A percentile compares a stretch with the other conserved stretches of the same genome.
Conservation (phyloP, 495 filamentous ascomycete species). For the Neurospora sp. region DNA sequence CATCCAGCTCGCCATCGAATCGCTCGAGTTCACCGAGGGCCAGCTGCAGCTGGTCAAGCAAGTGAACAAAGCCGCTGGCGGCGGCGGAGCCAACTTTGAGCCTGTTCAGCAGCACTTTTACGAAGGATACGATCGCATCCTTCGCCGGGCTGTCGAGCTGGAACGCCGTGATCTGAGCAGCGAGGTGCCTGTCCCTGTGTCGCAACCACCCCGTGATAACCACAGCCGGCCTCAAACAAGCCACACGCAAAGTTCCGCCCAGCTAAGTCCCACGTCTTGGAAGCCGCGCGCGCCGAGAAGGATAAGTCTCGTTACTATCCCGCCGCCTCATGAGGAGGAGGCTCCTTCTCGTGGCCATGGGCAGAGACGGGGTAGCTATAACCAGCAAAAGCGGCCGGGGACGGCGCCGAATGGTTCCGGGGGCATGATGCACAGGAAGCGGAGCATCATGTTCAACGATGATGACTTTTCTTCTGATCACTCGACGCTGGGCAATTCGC, state of each 20-base stretch:
- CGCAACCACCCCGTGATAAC: not conserved
- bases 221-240: not conserved
- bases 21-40: constrained; percentile 22
- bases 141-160: constrained; percentile 18
- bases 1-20: constrained; percentile 23
- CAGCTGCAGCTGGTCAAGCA: constrained; percentile 20
- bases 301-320: not conserved
- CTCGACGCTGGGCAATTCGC: not conserved
- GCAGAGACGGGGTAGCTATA: not conserved
- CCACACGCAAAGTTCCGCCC: not conserved
- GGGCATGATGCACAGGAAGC: not conserved
- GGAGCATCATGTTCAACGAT: not conserved
- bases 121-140: constrained; percentile 19
- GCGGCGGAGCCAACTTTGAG: constrained; percentile 7
- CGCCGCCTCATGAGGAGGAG: not conserved
- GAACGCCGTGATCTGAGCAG: constrained; percentile 11
- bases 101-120: constrained; percentile 19
- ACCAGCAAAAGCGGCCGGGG: not conserved
- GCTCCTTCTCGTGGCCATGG: not conserved
- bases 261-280: not conserved
- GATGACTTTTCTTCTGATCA: not conserved
- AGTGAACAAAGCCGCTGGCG: constrained; percentile 10
- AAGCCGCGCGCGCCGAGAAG: not conserved
- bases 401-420: not conserved
- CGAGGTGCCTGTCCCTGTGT: not conserved